phyloP scores from a whole-genome alignment of 2,329 filamentous ascomycete genomes.

The Ilyonectria destructans region DNA sequence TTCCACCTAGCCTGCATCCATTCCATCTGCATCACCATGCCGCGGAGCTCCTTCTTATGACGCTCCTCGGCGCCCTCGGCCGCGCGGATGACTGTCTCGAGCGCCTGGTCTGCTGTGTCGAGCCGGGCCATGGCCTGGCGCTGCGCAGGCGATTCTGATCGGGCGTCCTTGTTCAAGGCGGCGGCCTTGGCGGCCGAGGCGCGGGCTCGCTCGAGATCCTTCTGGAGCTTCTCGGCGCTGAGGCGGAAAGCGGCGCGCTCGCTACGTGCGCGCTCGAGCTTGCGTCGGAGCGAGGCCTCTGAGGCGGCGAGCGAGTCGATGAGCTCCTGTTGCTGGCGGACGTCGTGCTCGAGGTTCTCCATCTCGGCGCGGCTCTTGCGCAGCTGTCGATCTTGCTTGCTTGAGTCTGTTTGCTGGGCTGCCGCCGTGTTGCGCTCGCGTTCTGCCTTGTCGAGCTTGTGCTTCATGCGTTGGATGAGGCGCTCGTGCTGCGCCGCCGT shows the following conservation, averaged over 20 bases:
- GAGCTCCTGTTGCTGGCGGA: slow-evolving; percentile 78
- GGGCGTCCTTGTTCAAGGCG: slow-evolving; percentile 35
- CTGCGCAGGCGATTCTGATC: slow-evolving; percentile 28
- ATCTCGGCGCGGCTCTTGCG: slow-evolving; percentile 76
- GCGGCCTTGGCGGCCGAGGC: slow-evolving; percentile 56
- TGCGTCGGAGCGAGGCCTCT: slow-evolving; percentile 75
- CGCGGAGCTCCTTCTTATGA: slow-evolving; percentile 84
- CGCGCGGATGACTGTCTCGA: slow-evolving; percentile 72
- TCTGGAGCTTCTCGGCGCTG: slow-evolving; percentile 69
- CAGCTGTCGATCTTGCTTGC: slow-evolving; percentile 72
- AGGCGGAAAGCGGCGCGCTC: slow-evolving; percentile 73
- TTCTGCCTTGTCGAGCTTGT: slow-evolving; percentile 67
- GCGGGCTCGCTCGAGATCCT: slow-evolving; percentile 65
- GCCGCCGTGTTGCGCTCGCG: slow-evolving; percentile 61
- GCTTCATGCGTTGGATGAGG: slow-evolving; percentile 61
- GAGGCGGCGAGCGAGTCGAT: slow-evolving; percentile 71
- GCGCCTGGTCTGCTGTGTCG: slow-evolving; percentile 65
- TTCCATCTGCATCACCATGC: slow-evolving; percentile 90
- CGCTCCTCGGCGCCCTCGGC: slow-evolving; percentile 76
- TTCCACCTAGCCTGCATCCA: slow-evolving; percentile 88
- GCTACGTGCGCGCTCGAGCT: slow-evolving; percentile 79
- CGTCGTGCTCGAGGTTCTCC: slow-evolving; percentile 80
- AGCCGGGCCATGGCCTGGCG: slow-evolving; percentile 51
- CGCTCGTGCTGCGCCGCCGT: slow-evolving; percentile 61
- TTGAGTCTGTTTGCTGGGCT: slow-evolving; percentile 57